Conservation (phyloP, 352 stramenopile genomes). For the Globisporangium viniferum region DNA sequence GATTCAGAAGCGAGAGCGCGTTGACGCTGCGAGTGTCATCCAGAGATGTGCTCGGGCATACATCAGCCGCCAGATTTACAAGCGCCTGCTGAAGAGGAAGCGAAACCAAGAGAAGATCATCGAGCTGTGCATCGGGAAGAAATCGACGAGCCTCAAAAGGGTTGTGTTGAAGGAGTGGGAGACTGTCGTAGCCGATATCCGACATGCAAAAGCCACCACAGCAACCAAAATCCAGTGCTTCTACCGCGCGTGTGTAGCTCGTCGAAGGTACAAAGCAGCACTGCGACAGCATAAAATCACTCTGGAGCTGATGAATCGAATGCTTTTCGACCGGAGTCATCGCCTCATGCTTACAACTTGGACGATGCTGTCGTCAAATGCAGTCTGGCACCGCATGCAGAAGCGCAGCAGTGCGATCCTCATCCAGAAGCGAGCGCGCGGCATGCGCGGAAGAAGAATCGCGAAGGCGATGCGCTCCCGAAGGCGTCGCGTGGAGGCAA, state of each 20-base stretch:
- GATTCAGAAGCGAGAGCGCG: conserved; percentile 29
- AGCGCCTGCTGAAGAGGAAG: conserved; percentile 33
- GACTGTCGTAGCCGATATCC: background rate
- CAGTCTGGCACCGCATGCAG: conserved; percentile 40
- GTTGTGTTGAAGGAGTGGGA: conserved; percentile 25
- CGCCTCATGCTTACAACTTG: conserved; percentile 30
- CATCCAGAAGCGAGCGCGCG: conserved; percentile 50
- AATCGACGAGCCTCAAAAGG: conserved; percentile 15
- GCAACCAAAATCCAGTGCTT: conserved; percentile 36
- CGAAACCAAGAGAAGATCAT: conserved; percentile 41
- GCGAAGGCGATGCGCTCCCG: conserved; percentile 35
- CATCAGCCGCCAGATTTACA: conserved; percentile 31
- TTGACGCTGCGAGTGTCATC: conserved; percentile 29
- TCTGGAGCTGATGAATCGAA: conserved; percentile 42
- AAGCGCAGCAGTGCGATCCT: conserved; percentile 42
- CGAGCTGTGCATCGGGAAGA: conserved; percentile 30
- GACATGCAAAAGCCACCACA: conserved; percentile 13
- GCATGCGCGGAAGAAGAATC: conserved; percentile 33
- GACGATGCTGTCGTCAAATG: conserved; percentile 40
- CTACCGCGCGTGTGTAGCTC: conserved; percentile 30
- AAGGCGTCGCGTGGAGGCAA: conserved; percentile 31
- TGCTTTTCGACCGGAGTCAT: conserved; percentile 36
- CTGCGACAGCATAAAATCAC: conserved; percentile 43
- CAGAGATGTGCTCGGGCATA: conserved; percentile 41
- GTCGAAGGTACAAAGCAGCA: conserved; percentile 35